Base-by-base conservation (phyloP, 176 grass and related monocot genomes). In the Cenchrus fungigraminus region DNA sequence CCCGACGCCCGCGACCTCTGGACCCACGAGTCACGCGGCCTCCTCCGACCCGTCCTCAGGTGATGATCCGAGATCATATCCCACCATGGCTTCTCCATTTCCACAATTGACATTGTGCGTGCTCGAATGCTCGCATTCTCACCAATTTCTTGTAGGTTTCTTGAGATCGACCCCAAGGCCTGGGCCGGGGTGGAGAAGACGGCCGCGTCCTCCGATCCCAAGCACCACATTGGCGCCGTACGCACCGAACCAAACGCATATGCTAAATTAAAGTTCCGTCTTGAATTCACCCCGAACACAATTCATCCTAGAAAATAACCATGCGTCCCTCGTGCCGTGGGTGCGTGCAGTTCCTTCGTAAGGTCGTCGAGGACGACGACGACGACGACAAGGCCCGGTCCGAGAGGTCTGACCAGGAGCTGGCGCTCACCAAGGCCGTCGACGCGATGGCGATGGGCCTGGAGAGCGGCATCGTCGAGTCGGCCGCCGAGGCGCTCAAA, bases 181-280 rank as follows among this genome's bases (percentile, higher is more conserved):
- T 98, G 93, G 93, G 51, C 78, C 47, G 93, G 93, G 9, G 87
- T 98, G 90, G 96, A 98, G 86, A 92, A 90, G 86, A 98, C 96
- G 37, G 91, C 93, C 3, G 89, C 91, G 6, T 88, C 89, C 4
- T 95, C 93, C 7, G 74, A 92, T 52, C 83, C 81, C 65, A 98
- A 93, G 89, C 93, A 95, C 86, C 96, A 98, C 88, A 86, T 95
- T 61, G 93, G 93, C 78, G 93, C 93, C 42, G 96, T 98, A 91
- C 28, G 78, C 6, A 46, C 20, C 22, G 3, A 72, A n/a, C 43
- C 6, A 8, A 81, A 71, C 6, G 47, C 72, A 17, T 46, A 40
- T 65, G 11, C 16, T 20, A 4, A 9, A 8, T 40, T 31, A 8
- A 9, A 6, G n/a, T 5, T 9, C 17, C 40, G 2, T 71, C 37